These are phyloP conservation scores for Fusarium anguioides DNA, from an alignment of 2,329 filamentous ascomycete genomes.

Conservation along the genomic window DNA sequence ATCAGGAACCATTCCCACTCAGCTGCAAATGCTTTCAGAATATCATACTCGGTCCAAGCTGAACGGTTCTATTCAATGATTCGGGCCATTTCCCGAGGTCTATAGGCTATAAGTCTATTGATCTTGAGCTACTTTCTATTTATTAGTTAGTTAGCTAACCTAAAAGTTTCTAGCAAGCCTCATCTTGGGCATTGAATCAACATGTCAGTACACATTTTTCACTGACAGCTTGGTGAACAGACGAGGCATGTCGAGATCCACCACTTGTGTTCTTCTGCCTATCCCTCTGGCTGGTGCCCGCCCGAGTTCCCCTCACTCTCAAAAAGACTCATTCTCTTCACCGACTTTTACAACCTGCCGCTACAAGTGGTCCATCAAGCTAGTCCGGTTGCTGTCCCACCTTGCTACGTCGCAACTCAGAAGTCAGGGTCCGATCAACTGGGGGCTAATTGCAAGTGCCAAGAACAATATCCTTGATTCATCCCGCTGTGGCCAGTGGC, in stretches of 20 bases:
- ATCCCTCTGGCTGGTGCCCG: conserved; percentile 39
- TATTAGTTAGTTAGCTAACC: conserved; percentile 6
- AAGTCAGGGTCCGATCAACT: conserved; percentile 45
- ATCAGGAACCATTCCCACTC: conserved; percentile 2
- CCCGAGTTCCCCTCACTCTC: conserved; percentile 33
- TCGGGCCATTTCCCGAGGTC: conserved; percentile 9
- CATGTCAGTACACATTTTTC: conserved; percentile 14
- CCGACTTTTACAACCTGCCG: conserved; percentile 47
- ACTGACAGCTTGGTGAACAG: conserved; percentile 20
- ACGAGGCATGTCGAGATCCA: conserved; percentile 30
- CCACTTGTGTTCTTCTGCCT: conserved; percentile 22
- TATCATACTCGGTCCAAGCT: neutral
- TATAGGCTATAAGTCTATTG: neutral
- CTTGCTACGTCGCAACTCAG: conserved; percentile 34
- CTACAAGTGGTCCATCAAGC: conserved; percentile 41
- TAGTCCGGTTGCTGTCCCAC: conserved; percentile 42
- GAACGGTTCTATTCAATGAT: neutral
- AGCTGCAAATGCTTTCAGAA: conserved; percentile 9
- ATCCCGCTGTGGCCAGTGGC: conserved; percentile 17
- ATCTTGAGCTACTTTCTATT: neutral
- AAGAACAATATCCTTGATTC: conserved; percentile 33
- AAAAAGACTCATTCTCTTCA: conserved; percentile 42
- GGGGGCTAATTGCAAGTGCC: conserved; percentile 23
- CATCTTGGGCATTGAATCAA: conserved; percentile 9
- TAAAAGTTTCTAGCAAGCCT: conserved; percentile 26